phyloP scores from a whole-genome alignment of 441 rosid genomes.

The Erysimum cheiri region DNA sequence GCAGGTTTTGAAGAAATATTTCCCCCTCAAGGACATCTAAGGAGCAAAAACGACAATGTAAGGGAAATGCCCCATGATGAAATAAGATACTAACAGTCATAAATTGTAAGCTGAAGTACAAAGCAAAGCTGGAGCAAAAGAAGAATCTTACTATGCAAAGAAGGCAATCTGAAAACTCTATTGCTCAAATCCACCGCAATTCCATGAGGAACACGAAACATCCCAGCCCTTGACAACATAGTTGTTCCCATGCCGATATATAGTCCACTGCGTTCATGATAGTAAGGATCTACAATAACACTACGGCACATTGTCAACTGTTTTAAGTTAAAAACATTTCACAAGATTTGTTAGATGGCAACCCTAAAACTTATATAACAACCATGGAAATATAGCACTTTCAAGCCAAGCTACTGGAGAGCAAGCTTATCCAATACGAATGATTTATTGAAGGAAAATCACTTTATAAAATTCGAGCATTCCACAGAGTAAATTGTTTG shows the following conservation, averaged over 20 bases:
- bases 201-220: constrained; percentile 83
- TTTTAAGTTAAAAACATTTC: constrained; percentile 26
- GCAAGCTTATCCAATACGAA: background rate
- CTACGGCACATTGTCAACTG: constrained; percentile 41
- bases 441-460: background rate
- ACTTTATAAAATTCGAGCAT: background rate
- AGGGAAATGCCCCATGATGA: constrained; percentile 15
- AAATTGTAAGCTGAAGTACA: constrained; percentile 30
- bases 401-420: constrained; percentile 7
- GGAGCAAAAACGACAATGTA: constrained; percentile 20
- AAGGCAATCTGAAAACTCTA: constrained; percentile 77
- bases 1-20: constrained; percentile 95
- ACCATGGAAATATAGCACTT: background rate
- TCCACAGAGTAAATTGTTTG: background rate
- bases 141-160: constrained; percentile 69
- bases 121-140: constrained; percentile 23
- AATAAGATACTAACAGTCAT: constrained; percentile 26
- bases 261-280: constrained; percentile 72
- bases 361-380: background rate
- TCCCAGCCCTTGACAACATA: constrained; percentile 90
- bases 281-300: constrained; percentile 73
- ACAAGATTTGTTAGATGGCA: background rate
- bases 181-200: constrained; percentile 84
- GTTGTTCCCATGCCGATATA: constrained; percentile 92
- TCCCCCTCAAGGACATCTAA: constrained; percentile 94